Evolutionary conservation across 2,329 filamentous ascomycete species (phyloP), one percentile per base, ranked within the genome.

Genomic region (Neonectria punicea): DNA sequence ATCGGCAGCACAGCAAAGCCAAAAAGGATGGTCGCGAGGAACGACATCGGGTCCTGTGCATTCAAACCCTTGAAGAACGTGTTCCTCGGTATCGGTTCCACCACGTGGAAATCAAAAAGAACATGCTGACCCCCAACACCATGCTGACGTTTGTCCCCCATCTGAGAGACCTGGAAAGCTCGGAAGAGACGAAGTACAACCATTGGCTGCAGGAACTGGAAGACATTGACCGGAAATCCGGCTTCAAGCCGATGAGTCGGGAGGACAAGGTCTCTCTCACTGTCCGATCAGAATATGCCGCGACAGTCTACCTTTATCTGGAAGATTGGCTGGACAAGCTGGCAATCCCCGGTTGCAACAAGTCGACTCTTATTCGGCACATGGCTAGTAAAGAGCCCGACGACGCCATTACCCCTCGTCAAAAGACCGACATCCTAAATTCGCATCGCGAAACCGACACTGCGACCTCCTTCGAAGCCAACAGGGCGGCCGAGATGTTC

Each of bases 121-220:
- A 89, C 61, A 84, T 89, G 39, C 79, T 89, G 32, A 87, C 87
- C 0, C 86, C 86, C 4, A 87, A 88, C 71, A 88, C 86, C 1
- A 86, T 87, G 80, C 80, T 89, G 58, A 87, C 85, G 34, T 89
- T 88, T 72, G 85, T 89, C 14, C 87, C 87, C 14, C 86, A 89
- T 74, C 76, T 89, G 55, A 82, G 85, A 58, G 87, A 89, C 66
- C 78, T 89, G 30, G 83, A 86, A 51, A 84, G 83, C 25, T 83
- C 83, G n/a, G 86, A 88, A 71, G 86, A 88, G 70, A 79, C 80
- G 14, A 82, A 84, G 65, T 88, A 88, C 70, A 83, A 84, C 61
- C 76, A 82, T 18, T 89, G 86, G 86, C 81, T 89, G 13, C 81
- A 85, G 67, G 85, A 88, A 68, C 76, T 89, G 11, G 85, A 88